Evolutionary conservation across 208 protist species (phyloP), one percentile per base, ranked within the genome.

Genomic region (Leishmania tarentolae): DNA sequence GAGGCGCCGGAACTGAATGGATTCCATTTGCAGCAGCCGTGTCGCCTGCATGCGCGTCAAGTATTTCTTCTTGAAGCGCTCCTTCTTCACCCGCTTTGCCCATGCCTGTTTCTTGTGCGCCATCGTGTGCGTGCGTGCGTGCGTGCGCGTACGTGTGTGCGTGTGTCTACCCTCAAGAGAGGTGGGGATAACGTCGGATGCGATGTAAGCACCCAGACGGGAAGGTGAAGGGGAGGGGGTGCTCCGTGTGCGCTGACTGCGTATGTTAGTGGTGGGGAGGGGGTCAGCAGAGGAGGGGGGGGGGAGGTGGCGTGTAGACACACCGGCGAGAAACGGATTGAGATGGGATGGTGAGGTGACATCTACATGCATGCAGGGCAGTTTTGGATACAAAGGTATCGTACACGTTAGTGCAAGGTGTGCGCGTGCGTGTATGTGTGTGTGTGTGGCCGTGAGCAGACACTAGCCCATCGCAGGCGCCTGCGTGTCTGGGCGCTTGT

Each of bases 1-100:
- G 42, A 99, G 87, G 9, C 98, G 94, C 66, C 97, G 90, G 85
- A 99, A 99, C 78, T 99, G 93, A 46, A 97, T 94, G 17, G 94
- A 89, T 76, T 93, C 95, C 42, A 99, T 76, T 90, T 99, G 98
- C 50, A 99, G 93, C 56, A 98, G 89, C 35, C 95, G 93, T 28
- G 98, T 89, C 0, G 98, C 98, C 78, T 98, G 93, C 84, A 94
- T 98, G 56, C 98, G 91, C 31, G 96, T 98, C 28, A 99, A 87
- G 83, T 98, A 99, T 83, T 96, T 97, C 87, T 93, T 94, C 85
- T 97, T 97, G 81, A 96, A 94, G 79, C 93, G 90, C 87, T 98
- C 94, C 83, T 94, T 94, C 90, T 92, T 94, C 69, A 96, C 94
- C 24, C 93, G 93, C 88, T 97, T 97, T 42, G 95, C 82, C 95